A percentile compares a stretch with the other conserved stretches of the same genome.
phyloP scores from a whole-genome alignment of 331 rosid genomes.

The Stylosanthes scabra region DNA sequence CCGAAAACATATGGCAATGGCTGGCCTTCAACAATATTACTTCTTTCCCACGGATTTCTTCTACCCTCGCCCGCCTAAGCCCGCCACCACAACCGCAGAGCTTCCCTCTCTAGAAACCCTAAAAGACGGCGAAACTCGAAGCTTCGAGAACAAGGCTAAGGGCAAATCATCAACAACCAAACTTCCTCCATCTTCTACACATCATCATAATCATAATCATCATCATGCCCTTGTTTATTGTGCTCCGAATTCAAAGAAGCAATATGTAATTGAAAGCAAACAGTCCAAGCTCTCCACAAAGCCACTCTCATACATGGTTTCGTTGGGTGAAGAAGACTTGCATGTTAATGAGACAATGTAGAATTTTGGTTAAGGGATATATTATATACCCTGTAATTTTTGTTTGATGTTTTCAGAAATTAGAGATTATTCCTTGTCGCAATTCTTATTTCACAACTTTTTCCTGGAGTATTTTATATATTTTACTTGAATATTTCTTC shows the following conservation, averaged over 20 bases:
- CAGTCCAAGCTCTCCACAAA: neutral
- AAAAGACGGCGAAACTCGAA: neutral
- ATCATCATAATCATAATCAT: neutral
- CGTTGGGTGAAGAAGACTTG: neutral
- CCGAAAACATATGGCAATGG: slow-evolving; percentile 30
- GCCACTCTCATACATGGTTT: slow-evolving; percentile 28
- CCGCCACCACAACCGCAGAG: neutral
- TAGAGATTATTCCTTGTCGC: too few relatives aligned
- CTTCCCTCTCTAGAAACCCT: slow-evolving; percentile 9
- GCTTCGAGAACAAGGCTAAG: neutral
- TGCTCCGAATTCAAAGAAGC: neutral
- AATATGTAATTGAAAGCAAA: slow-evolving; percentile 10
- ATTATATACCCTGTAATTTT: too few relatives aligned
- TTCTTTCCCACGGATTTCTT: slow-evolving; percentile 59
- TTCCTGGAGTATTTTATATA: too few relatives aligned
- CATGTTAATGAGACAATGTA: too few relatives aligned
- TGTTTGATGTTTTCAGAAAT: too few relatives aligned
- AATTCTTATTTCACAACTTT: too few relatives aligned
- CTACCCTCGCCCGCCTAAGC: slow-evolving; percentile 51
- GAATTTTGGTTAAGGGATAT: too few relatives aligned
- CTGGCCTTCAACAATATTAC: slow-evolving; percentile 52
- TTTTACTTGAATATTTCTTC: too few relatives aligned
- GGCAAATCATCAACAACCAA: neutral
- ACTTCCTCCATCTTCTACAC: neutral
- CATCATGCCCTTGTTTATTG: slow-evolving; percentile 2